Percentiles rank a stretch among this genome's conserved stretches.
These are phyloP conservation scores for Achaetomiella virescens DNA, from an alignment of 495 filamentous ascomycete species.

Conservation along the genomic window DNA sequence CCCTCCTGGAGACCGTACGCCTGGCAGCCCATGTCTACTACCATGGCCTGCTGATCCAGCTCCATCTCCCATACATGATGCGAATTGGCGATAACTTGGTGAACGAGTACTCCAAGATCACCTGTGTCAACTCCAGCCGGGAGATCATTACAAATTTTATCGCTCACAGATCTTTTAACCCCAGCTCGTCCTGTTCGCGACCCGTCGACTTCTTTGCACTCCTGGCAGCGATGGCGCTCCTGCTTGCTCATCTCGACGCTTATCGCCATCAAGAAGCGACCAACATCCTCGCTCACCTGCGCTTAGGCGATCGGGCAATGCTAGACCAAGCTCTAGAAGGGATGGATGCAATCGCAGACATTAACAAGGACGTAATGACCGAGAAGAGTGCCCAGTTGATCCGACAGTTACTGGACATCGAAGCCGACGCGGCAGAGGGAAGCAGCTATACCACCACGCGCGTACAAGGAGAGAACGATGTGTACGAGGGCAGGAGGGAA, in stretches of 20 bases:
- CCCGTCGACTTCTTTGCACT: slow-evolving; percentile 33
- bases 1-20: neutral
- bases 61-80: neutral
- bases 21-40: slow-evolving; percentile 1
- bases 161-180: neutral
- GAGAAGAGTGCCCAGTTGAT: slow-evolving; percentile 30
- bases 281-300: slow-evolving; percentile 34
- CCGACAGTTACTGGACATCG: slow-evolving; percentile 30
- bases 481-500: neutral
- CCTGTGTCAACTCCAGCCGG: neutral
- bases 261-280: slow-evolving; percentile 1
- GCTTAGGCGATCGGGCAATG: slow-evolving; percentile 38
- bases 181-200: slow-evolving; percentile 1
- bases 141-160: neutral
- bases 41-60: slow-evolving; percentile 1
- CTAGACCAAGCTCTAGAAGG: slow-evolving; percentile 39
- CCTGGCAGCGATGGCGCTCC: slow-evolving; percentile 29
- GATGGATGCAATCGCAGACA: slow-evolving; percentile 28
- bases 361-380: slow-evolving; percentile 31
- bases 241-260: slow-evolving; percentile 17
- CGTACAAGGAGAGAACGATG: neutral
- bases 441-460: slow-evolving; percentile 9
- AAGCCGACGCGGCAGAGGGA: slow-evolving; percentile 25
- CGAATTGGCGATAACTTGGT: neutral
- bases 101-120: slow-evolving; percentile 21